A percentile compares a stretch with the other conserved stretches of the same genome.
phyloP scores from a whole-genome alignment of 805 yeast species.

The Sugiyamaella marilandica region DNA sequence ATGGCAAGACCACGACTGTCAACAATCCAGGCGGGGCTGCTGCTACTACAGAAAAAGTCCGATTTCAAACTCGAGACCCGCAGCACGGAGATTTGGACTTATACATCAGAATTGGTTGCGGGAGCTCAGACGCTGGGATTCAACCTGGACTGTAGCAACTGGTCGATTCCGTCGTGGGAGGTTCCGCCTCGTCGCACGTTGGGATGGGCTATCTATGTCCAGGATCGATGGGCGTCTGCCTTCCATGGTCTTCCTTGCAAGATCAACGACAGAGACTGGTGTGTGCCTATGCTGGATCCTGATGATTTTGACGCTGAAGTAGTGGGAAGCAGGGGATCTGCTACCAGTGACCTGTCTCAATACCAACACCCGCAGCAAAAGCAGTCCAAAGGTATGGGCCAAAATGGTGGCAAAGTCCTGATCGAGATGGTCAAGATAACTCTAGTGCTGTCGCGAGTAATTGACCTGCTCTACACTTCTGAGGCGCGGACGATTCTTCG shows the following conservation, averaged over 20 bases:
- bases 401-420: conserved; percentile 2
- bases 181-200: conserved; percentile 25
- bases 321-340: neutral
- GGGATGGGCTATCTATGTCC: conserved; percentile 29
- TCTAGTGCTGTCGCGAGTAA: neutral
- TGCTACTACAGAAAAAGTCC: conserved; percentile 27
- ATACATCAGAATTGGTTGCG: conserved; percentile 25
- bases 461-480: neutral
- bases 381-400: neutral
- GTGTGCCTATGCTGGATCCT: conserved; percentile 22
- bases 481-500: neutral
- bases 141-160: conserved; percentile 25
- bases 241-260: conserved; percentile 25
- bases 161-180: conserved; percentile 30
- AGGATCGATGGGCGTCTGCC: conserved; percentile 26
- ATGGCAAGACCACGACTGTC: conserved; percentile 33
- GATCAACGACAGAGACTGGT: conserved; percentile 26
- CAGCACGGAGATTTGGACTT: conserved; percentile 21
- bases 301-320: conserved; percentile 24
- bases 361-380: neutral
- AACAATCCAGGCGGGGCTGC: conserved; percentile 35
- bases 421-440: conserved; percentile 8
- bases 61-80: conserved; percentile 11
- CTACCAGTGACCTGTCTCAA: neutral
- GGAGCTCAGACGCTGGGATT: conserved; percentile 25